These are phyloP conservation scores for Gentiana straminea DNA, from an alignment of 257 asterid species.

Conservation along the genomic window DNA sequence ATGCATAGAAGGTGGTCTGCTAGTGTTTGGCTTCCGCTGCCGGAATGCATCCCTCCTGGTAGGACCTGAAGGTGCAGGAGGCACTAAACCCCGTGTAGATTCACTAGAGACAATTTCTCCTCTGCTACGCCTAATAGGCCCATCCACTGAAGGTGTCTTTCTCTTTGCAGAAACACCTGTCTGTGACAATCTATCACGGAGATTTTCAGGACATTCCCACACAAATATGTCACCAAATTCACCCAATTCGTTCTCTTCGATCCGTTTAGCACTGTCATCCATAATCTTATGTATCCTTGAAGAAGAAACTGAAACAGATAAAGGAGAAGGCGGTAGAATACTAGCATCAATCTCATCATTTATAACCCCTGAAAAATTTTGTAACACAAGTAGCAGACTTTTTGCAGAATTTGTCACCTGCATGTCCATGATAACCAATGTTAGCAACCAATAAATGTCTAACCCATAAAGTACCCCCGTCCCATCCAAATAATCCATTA, in stretches of 20 bases:
- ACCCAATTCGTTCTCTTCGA: slow-evolving; percentile 38
- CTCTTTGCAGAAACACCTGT: slow-evolving; percentile 47
- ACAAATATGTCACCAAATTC: slow-evolving; percentile 51
- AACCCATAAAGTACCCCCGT: not conserved
- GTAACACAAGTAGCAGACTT: slow-evolving; percentile 43
- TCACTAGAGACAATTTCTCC: slow-evolving; percentile 52
- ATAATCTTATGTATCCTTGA: slow-evolving; percentile 41
- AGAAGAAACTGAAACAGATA: slow-evolving; percentile 33
- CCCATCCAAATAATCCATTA: too few relatives aligned
- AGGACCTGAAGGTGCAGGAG: slow-evolving; percentile 58
- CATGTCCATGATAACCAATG: slow-evolving; percentile 11
- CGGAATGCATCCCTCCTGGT: slow-evolving; percentile 88
- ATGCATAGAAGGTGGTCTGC: slow-evolving; percentile 99
- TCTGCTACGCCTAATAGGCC: slow-evolving; percentile 58
- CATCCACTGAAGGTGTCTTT: slow-evolving; percentile 60
- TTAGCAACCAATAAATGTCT: not conserved
- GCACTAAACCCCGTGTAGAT: slow-evolving; percentile 52
- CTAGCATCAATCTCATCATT: slow-evolving; percentile 32
- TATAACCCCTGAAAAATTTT: slow-evolving; percentile 30
- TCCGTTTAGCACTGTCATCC: slow-evolving; percentile 39
- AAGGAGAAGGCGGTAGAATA: slow-evolving; percentile 21
- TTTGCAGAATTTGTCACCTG: slow-evolving; percentile 60
- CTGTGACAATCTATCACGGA: slow-evolving; percentile 72
- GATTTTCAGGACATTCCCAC: slow-evolving; percentile 95
- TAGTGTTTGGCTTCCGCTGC: slow-evolving; percentile 95